A percentile compares a stretch with the other conserved stretches of the same genome.
phyloP scores from a whole-genome alignment of 2,329 filamentous ascomycete species.

The Corynespora cassiicola region DNA sequence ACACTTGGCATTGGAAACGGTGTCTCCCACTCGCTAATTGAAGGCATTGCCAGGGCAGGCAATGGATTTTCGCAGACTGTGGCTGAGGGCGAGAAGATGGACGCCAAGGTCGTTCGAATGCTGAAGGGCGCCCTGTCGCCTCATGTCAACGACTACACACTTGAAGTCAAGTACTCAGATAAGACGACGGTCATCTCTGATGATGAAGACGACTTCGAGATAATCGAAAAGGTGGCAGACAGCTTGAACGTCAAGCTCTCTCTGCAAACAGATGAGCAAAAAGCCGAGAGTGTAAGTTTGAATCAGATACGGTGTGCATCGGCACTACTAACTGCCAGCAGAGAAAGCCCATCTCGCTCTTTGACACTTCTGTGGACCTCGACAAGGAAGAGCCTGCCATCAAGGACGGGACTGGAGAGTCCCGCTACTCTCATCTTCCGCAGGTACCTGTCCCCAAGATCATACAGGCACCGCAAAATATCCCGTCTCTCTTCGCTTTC shows the following conservation, averaged over 20 bases:
- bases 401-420: constrained; percentile 32
- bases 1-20: constrained; percentile 62
- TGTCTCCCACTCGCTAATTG: constrained; percentile 63
- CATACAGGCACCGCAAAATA: constrained; percentile 68
- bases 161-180: constrained; percentile 66
- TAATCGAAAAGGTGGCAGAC: constrained; percentile 65
- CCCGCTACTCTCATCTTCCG: constrained; percentile 61
- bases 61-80: constrained; percentile 69
- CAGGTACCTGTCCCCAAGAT: constrained; percentile 60
- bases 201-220: constrained; percentile 64
- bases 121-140: constrained; percentile 73
- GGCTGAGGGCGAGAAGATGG: constrained; percentile 67
- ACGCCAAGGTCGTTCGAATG: constrained; percentile 75
- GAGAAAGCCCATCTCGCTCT: constrained; percentile 64
- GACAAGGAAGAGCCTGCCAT: constrained; percentile 43
- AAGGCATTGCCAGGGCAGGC: constrained; percentile 65
- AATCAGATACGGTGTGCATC: neutral
- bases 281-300: constrained; percentile 17
- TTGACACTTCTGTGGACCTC: constrained; percentile 58
- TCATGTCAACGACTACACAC: constrained; percentile 67
- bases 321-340: constrained; percentile 18
- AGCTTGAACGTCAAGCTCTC: constrained; percentile 51
- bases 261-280: constrained; percentile 14
- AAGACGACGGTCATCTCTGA: constrained; percentile 13
- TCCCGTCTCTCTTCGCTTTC: constrained; percentile 72